Evolutionary conservation across 192 early-diverging fungal species (phyloP).

Genomic region (Diversispora eburnea): DNA sequence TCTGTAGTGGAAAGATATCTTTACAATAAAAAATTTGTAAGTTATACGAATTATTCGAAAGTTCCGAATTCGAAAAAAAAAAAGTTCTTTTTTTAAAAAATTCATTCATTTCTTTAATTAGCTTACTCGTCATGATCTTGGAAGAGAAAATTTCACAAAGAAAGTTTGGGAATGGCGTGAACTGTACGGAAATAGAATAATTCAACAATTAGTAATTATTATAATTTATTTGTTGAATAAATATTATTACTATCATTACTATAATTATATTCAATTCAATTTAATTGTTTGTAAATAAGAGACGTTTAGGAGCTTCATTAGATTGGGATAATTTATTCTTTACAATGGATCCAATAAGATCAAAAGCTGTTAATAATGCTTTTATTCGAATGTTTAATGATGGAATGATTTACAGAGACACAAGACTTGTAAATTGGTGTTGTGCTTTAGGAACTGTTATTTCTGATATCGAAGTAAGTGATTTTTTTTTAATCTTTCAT

Average conservation of each 20-base stretch:
- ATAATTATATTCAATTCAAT: background rate
- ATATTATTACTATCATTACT: background rate
- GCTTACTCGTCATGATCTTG: slow-evolving; percentile 79
- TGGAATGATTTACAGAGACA: slow-evolving; percentile 87
- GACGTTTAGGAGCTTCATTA: slow-evolving; percentile 78
- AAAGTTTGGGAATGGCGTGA: slow-evolving; percentile 89
- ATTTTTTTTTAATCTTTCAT: background rate
- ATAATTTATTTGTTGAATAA: background rate
- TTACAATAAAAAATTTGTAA: slow-evolving; percentile 55
- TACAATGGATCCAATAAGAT: slow-evolving; percentile 82
- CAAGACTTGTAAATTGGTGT: slow-evolving; percentile 95
- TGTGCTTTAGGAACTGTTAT: slow-evolving; percentile 90
- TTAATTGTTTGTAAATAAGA: background rate
- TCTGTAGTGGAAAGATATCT: slow-evolving; percentile 92
- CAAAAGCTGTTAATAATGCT: slow-evolving; percentile 78
- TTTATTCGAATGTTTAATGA: slow-evolving; percentile 87
- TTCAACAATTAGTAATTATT: slow-evolving; percentile 61
- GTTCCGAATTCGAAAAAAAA: background rate
- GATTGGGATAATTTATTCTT: slow-evolving; percentile 86
- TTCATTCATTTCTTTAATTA: background rate
- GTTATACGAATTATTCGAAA: background rate
- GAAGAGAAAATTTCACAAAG: slow-evolving; percentile 77
- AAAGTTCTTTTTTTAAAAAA: background rate
- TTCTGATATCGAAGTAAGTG: slow-evolving; percentile 83
- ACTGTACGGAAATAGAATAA: slow-evolving; percentile 72